These are phyloP conservation scores for Dioscorea zingiberensis DNA, from an alignment of 106 monocot genomes.

Conservation along the genomic window DNA sequence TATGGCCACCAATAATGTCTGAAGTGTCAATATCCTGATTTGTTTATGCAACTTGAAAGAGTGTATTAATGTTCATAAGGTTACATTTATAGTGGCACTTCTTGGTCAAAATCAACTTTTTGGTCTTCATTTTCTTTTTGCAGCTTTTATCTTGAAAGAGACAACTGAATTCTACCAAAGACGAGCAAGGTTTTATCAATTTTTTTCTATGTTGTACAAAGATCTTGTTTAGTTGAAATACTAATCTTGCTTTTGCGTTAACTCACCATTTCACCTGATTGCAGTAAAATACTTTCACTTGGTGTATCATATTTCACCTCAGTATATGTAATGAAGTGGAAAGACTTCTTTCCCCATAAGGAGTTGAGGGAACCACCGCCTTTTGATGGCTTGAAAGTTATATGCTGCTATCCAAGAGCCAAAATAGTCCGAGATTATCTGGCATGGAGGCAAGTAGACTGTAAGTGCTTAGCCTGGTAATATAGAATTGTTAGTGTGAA, in stretches of 20 bases:
- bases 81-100: no score
- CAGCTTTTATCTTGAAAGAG: constrained; percentile 89
- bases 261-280: constrained; percentile 15
- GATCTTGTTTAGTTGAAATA: no score
- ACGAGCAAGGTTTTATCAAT: constrained; percentile 46
- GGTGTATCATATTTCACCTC: constrained; percentile 87
- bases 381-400: constrained; percentile 79
- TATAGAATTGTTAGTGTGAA: neutral
- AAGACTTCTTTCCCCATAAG: constrained; percentile 75
- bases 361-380: constrained; percentile 59
- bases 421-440: constrained; percentile 77
- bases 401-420: constrained; percentile 74
- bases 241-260: neutral
- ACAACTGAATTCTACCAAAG: constrained; percentile 61
- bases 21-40: no score
- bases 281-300: constrained; percentile 81
- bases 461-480: constrained; percentile 41
- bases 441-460: constrained; percentile 90
- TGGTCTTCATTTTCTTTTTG: constrained; percentile 5
- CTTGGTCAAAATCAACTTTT: no score
- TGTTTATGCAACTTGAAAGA: no score
- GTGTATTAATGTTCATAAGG: no score
- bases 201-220: no score
- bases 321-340: constrained; percentile 84
- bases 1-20: no score